These are phyloP conservation scores for Trypanosomatidae sp. DNA, from an alignment of 208 protist genomes.

Conservation along the genomic window DNA sequence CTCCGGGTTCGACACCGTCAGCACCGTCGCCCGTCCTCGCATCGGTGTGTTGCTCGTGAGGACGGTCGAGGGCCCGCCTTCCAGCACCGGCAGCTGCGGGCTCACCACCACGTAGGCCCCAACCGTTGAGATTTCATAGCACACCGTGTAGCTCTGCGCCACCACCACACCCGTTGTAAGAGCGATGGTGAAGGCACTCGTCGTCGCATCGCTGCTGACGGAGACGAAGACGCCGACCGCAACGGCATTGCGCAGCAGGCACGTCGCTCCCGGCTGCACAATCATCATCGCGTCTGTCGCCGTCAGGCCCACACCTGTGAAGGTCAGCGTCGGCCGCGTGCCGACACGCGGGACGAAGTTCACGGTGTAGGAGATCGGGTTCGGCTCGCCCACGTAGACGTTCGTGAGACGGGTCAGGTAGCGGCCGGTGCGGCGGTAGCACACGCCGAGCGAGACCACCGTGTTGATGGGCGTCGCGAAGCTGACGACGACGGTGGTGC, in stretches of 20 bases:
- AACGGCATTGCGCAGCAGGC: constrained; percentile 46
- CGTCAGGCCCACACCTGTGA: constrained; percentile 58
- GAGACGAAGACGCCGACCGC: constrained; percentile 44
- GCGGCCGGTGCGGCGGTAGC: constrained; percentile 68
- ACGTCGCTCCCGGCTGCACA: constrained; percentile 40
- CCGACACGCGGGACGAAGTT: constrained; percentile 79
- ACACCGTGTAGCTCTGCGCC: constrained; percentile 63
- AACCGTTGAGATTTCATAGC: constrained; percentile 60
- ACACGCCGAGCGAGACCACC: constrained; percentile 60
- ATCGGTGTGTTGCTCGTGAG: constrained; percentile 81
- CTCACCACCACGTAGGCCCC: constrained; percentile 57
- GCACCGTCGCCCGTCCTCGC: constrained; percentile 64
- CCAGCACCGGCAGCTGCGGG: constrained; percentile 43
- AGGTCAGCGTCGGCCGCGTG: constrained; percentile 75
- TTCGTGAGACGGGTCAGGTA: constrained; percentile 59
- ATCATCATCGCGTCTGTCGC: constrained; percentile 61
- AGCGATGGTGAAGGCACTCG: constrained; percentile 39
- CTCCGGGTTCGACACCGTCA: constrained; percentile 44
- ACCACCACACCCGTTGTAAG: constrained; percentile 30
- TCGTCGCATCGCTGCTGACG: constrained; percentile 24
- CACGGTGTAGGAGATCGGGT: constrained; percentile 67
- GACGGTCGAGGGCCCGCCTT: constrained; percentile 55
- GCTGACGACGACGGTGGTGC: constrained; percentile 37
- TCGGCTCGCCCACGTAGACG: constrained; percentile 55
- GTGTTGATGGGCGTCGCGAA: constrained; percentile 40